Evolutionary conservation across 179 eudicot species (phyloP), one percentile per base, ranked within the genome.

Genomic region (Sideroxylon spinosum): DNA sequence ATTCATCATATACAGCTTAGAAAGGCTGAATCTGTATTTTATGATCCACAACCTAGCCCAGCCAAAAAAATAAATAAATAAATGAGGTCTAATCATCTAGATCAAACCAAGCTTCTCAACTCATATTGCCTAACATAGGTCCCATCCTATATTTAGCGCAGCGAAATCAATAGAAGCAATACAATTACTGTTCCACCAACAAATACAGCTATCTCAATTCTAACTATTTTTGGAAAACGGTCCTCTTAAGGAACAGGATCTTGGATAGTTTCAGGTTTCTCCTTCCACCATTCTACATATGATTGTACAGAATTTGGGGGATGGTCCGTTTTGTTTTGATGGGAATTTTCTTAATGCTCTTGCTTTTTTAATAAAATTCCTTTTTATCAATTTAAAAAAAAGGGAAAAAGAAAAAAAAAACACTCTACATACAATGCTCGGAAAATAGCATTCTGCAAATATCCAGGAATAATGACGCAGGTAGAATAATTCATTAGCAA

Each of bases 261-360:
- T 56, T 32, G 50, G 19, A 77, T 37, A 57, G 28, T 46, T 77
- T 52, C 71, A 61, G 76, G n/a, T 50, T 19, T 71, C 48, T 71
- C 59, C 25, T 50, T 52, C 74, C 44, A 13, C 7, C 37, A 50
- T 17, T 71, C 17, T 37, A 37, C 44, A 37, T 37, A 37, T 37
- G 44, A 37, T 37, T 37, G 44, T 37, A 37, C 5, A 37, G 44
- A 37, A 37, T 37, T 37, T 37, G 44, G 44, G 44, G 4, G 44
- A 6, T 6, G 5, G 44, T 37, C 44, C 44, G 44, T 37, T 37
- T 37, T 37, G 44, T 37, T 37, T 3, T 37, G 44, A 37, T 37
- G 44, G 44, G 44, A 37, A 37, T 37, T 37, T 37, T 37, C 44
- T 37, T 1, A 37, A 37, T 37, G 44, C 44, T 3, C 44, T 37